Percentiles rank a stretch among this genome's conserved stretches.
Conservation (phyloP, 2,329 filamentous ascomycete genomes). For the Sporothrix schenckii region DNA sequence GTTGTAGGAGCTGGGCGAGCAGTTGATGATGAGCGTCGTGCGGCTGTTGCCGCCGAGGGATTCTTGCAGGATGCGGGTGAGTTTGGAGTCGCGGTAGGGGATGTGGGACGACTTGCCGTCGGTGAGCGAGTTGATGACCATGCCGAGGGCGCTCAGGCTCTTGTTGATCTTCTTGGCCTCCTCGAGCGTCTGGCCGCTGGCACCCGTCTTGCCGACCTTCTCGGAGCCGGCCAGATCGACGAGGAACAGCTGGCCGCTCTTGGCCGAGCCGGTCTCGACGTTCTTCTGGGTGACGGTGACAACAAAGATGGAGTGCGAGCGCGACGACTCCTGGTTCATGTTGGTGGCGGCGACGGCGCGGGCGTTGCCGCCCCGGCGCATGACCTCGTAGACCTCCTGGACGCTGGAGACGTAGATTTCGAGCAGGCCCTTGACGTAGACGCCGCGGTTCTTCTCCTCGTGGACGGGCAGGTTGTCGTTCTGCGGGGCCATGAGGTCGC, state of each 20-base stretch:
- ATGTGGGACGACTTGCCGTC: conserved; percentile 96
- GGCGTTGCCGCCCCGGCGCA: conserved; percentile 87
- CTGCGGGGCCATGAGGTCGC: conserved; percentile 86
- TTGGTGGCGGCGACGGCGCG: conserved; percentile 95
- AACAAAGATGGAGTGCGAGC: conserved; percentile 97
- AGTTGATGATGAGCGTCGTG: conserved; percentile 98
- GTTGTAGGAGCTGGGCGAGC: conserved; percentile 98
- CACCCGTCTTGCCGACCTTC: conserved; percentile 97
- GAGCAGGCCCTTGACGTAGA: conserved; percentile 92
- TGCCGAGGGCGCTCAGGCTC: conserved; percentile 94
- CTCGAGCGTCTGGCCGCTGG: conserved; percentile 93
- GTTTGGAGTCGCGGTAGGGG: conserved; percentile 96
- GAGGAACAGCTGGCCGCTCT: conserved; percentile 94
- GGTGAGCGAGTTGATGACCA: conserved; percentile 97
- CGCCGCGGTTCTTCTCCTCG: conserved; percentile 93
- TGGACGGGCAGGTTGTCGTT: conserved; percentile 98
- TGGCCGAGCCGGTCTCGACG: conserved; percentile 90
- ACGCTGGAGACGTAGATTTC: conserved; percentile 97
- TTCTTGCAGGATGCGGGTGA: conserved; percentile 96
- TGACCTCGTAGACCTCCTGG: conserved; percentile 93
- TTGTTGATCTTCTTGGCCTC: conserved; percentile 99
- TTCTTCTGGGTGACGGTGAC: conserved; percentile 98
- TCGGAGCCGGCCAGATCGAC: conserved; percentile 98
- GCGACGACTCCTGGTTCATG: conserved; percentile 98
- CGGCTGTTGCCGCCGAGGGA: conserved; percentile 95